Base-by-base conservation (phyloP, 768 basidiomycete species). In the Suillus luteus region DNA sequence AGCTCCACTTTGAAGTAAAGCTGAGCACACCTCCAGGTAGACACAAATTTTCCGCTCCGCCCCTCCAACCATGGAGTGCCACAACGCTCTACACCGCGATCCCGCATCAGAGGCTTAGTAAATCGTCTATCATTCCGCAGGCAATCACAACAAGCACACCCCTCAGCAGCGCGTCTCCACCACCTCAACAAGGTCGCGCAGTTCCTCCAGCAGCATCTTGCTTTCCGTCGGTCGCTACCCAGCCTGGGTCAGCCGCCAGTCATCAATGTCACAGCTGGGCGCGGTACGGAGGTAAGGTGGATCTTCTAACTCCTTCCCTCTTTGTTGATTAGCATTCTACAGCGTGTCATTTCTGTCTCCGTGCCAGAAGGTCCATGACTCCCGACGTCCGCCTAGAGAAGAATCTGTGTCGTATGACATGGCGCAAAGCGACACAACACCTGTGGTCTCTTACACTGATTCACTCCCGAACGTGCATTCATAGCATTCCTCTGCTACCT, bases 381-480 rank as follows among this genome's bases (percentile, higher is more conserved):
- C 17, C 9, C 27, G 51, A 31, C 27, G 27, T 19, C 51, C 27
- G 49, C 9, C 27, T 31, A 52, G 17, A 52, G 27, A 52, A 31
- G 51, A 52, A 17, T 17, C 51, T 31, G 51, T 31, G 9, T 33
- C 17, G 31, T 17, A 52, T 17, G 31, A 52, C 17, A 52, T 15
- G 5, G 27, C 31, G 5, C 51, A 31, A 19, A 52, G 51, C 5
- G 27, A 52, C 17, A 31, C 31, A 33, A 10, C 51, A 0, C 33
- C 27, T 19, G 17, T 31, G 27, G 4, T 52, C 17, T 52, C 51
- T 17, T 52, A 52, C 10, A 9, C 31, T 9, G 51, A 52, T 33
- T 52, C 51, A 31, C 8, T 52, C 51, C 17, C 31, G 17, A 54
- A 54, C 5, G 52, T 54, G 52, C 52, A 54, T 52, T 52, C 31